These are phyloP conservation scores for Penicillium alfredii DNA, from an alignment of 495 filamentous ascomycete species.

Conservation along the genomic window DNA sequence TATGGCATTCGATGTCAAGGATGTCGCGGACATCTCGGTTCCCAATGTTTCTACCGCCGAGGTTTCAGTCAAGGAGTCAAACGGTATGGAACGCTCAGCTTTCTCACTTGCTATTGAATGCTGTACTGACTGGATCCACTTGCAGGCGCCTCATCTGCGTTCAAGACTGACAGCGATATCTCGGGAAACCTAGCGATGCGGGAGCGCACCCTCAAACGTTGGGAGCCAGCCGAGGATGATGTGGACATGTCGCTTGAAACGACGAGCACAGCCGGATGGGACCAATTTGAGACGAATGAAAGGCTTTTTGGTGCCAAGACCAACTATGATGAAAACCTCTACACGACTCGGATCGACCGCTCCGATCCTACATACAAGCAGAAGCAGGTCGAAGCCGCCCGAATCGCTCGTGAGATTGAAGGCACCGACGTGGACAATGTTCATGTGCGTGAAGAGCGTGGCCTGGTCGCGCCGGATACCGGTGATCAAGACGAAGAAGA, in stretches of 20 bases:
- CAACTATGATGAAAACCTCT: constrained; percentile 88
- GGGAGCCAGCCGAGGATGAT: constrained; percentile 64
- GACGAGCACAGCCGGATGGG: constrained; percentile 56
- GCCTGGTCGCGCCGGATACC: constrained; percentile 58
- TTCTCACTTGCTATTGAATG: constrained; percentile 1
- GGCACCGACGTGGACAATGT: constrained; percentile 57
- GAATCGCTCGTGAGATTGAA: constrained; percentile 88
- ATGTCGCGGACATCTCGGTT: constrained; percentile 62
- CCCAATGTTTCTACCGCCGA: constrained; percentile 48
- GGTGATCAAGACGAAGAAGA: constrained; percentile 84
- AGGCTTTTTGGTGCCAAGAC: constrained; percentile 78
- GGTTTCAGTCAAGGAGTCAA: constrained; percentile 51
- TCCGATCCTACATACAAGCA: constrained; percentile 73
- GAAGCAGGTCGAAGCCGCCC: constrained; percentile 68
- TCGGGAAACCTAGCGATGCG: constrained; percentile 62
- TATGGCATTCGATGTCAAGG: constrained; percentile 76
- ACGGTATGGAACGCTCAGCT: constrained; percentile 55
- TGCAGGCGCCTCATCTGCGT: constrained; percentile 48
- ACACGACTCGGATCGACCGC: constrained; percentile 85
- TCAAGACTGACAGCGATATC: constrained; percentile 86
- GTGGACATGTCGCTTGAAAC: constrained; percentile 66
- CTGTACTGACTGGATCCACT: constrained; percentile 7
- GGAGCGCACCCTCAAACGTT: constrained; percentile 76
- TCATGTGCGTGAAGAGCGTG: constrained; percentile 84
- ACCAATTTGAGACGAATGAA: constrained; percentile 91